A percentile compares a stretch with the other conserved stretches of the same genome.
Evolutionary conservation across 352 stramenopile genomes (phyloP).

Genomic region (Phytophthora chlamydospora): DNA sequence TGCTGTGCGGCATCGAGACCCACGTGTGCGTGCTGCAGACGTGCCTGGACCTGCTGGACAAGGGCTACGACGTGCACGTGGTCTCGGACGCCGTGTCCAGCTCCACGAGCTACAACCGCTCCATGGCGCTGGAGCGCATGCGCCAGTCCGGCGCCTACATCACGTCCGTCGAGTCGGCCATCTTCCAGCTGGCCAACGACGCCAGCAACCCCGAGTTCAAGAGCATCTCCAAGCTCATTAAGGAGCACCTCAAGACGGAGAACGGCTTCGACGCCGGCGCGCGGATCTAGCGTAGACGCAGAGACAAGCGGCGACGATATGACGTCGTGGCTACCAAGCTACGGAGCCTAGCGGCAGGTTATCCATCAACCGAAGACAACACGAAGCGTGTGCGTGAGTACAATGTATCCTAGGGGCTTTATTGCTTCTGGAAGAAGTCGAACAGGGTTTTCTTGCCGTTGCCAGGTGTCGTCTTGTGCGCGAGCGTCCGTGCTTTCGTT

Average conservation of each 20-base stretch:
- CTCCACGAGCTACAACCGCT: slow-evolving; percentile 88
- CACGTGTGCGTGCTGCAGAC: slow-evolving; percentile 97
- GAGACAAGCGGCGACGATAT: background rate
- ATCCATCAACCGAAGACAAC: slow-evolving; percentile 15
- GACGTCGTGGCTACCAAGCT: background rate
- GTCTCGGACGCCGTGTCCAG: slow-evolving; percentile 96
- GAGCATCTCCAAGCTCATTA: slow-evolving; percentile 93
- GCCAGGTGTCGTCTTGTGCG: slow-evolving; percentile 14
- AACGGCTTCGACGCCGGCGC: slow-evolving; percentile 59
- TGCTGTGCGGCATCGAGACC: slow-evolving; percentile 98
- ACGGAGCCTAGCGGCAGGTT: slow-evolving; percentile 1
- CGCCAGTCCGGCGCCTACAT: slow-evolving; percentile 93
- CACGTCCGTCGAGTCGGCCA: slow-evolving; percentile 94
- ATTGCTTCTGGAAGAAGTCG: slow-evolving; percentile 52
- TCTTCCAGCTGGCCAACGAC: slow-evolving; percentile 95
- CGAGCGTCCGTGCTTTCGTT: slow-evolving; percentile 15
- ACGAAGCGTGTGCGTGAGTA: slow-evolving; percentile 19
- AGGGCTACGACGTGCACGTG: slow-evolving; percentile 97
- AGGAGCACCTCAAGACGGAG: slow-evolving; percentile 83
- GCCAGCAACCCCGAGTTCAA: slow-evolving; percentile 95
- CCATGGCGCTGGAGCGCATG: slow-evolving; percentile 94
- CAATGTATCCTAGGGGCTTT: slow-evolving; percentile 11
- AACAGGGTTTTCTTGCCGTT: slow-evolving; percentile 41
- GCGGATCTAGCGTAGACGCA: slow-evolving; percentile 15
- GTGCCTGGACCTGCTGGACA: slow-evolving; percentile 95